A percentile compares a stretch with the other conserved stretches of the same genome.
Conservation (phyloP, 768 basidiomycete genomes). For the Naganishia vaughanmartiniae region DNA sequence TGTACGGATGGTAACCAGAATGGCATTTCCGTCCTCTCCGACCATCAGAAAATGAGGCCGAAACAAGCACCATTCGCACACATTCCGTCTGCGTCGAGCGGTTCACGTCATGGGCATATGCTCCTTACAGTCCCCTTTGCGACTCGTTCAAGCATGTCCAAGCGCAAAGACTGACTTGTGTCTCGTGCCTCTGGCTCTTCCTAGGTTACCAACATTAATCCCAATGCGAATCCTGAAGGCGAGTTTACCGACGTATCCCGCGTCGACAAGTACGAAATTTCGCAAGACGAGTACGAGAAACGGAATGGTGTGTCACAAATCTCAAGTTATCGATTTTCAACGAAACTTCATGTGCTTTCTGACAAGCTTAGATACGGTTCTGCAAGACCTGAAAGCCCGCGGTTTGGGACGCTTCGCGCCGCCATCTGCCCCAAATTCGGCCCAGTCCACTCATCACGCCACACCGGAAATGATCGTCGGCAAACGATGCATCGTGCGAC, state of each 20-base stretch:
- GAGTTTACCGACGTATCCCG: constrained; percentile 78
- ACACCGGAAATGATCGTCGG: constrained; percentile 22
- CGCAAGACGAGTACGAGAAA: constrained; percentile 73
- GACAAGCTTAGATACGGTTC: constrained; percentile 69
- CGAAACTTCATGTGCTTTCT: constrained; percentile 14
- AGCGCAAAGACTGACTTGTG: neutral
- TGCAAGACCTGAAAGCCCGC: constrained; percentile 80
- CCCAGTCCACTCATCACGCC: constrained; percentile 7
- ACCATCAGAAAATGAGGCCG: no score
- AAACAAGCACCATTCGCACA: no score
- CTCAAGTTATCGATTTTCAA: constrained; percentile 1
- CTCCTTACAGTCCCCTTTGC: neutral
- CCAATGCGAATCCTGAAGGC: constrained; percentile 70
- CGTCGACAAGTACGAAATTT: constrained; percentile 90
- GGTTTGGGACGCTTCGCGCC: constrained; percentile 83
- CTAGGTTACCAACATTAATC: constrained; percentile 53
- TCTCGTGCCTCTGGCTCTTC: neutral
- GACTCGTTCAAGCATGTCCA: neutral
- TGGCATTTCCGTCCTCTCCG: no score
- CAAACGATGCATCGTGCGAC: constrained; percentile 25
- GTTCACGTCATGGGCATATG: no score
- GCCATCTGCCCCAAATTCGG: constrained; percentile 34
- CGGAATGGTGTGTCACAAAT: constrained; percentile 62
- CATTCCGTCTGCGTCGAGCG: no score
- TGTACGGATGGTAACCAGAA: no score